Conservation (phyloP, 2,329 filamentous ascomycete species). For the Talaromyces sp. region DNA sequence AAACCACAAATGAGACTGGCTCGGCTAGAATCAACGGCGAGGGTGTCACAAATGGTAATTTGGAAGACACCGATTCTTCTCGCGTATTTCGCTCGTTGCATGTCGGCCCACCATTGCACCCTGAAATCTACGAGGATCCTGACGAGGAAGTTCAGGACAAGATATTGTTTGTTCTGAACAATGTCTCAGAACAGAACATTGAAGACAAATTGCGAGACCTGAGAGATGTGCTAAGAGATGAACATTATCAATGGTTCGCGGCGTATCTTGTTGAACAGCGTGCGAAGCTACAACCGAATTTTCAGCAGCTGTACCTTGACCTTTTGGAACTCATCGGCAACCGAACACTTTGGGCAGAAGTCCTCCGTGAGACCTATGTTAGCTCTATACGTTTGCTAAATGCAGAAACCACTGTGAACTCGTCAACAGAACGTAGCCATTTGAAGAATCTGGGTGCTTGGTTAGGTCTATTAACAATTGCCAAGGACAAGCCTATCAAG, state of each 20-base stretch:
- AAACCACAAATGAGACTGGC: slow-evolving; percentile 55
- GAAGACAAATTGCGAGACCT: slow-evolving; percentile 80
- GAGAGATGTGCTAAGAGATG: slow-evolving; percentile 69
- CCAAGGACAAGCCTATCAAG: slow-evolving; percentile 90
- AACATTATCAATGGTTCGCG: slow-evolving; percentile 94
- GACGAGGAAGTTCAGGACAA: slow-evolving; percentile 82
- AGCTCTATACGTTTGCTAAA: slow-evolving; percentile 85
- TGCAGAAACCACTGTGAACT: slow-evolving; percentile 79
- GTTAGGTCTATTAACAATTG: slow-evolving; percentile 89
- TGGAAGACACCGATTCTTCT: slow-evolving; percentile 59
- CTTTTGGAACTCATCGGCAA: slow-evolving; percentile 80
- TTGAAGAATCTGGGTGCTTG: slow-evolving; percentile 91
- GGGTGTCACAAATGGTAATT: slow-evolving; percentile 64
- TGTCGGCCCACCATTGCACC: slow-evolving; percentile 64
- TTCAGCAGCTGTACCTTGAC: slow-evolving; percentile 87
- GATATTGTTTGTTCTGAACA: slow-evolving; percentile 94
- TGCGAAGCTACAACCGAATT: slow-evolving; percentile 96
- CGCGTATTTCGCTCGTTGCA: slow-evolving; percentile 75
- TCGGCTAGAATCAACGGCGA: slow-evolving; percentile 40
- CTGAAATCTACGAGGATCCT: slow-evolving; percentile 72
- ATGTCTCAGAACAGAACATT: slow-evolving; percentile 86
- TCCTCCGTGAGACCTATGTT: slow-evolving; percentile 88
- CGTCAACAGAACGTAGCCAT: slow-evolving; percentile 76
- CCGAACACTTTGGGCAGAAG: slow-evolving; percentile 74
- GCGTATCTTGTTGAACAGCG: slow-evolving; percentile 91